phyloP scores from a whole-genome alignment of 1,284 basidiomycete genomes.

The Rugosomyces carneus region DNA sequence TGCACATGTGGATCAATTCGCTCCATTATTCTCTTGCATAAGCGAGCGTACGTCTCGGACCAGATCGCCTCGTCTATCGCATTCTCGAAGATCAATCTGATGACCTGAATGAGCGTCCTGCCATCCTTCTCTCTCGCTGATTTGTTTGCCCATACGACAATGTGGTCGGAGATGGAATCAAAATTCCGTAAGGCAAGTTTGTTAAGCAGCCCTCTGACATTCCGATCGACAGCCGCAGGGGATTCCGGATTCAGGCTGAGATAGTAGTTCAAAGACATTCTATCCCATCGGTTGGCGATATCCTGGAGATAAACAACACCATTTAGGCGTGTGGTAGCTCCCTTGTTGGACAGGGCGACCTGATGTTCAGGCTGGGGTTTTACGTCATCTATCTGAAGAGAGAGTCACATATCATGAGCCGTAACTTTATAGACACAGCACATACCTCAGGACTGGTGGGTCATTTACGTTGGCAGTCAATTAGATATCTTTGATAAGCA shows the following conservation, averaged over 20 bases:
- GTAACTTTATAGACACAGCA: too few species aligned
- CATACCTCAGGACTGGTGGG: too few species aligned
- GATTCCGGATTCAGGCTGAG: not conserved
- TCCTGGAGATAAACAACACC: too few species aligned
- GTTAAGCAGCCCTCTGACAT: not conserved
- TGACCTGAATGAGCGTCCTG: slow-evolving; percentile 89
- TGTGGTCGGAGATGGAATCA: slow-evolving; percentile 89
- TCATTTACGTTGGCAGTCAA: too few species aligned
- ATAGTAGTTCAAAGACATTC: not conserved
- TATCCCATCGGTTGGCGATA: not conserved
- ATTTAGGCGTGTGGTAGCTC: too few species aligned
- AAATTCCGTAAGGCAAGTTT: slow-evolving; percentile 56
- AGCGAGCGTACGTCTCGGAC: slow-evolving; percentile 94
- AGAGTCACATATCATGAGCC: too few species aligned
- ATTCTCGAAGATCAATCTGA: slow-evolving; percentile 93
- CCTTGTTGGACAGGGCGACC: too few species aligned
- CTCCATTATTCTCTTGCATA: slow-evolving; percentile 92
- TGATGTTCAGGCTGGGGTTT: too few species aligned
- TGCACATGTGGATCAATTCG: slow-evolving; percentile 79
- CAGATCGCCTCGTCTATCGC: slow-evolving; percentile 91
- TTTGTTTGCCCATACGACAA: slow-evolving; percentile 93
- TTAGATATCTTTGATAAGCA: too few species aligned
- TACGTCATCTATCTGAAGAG: too few species aligned
- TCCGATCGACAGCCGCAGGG: not conserved
- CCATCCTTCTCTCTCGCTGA: slow-evolving; percentile 89